Percentiles rank a stretch among this genome's conserved stretches.
phyloP scores from a whole-genome alignment of 371 early-diverging fungal species.

The Apophysomyces ossiformis region DNA sequence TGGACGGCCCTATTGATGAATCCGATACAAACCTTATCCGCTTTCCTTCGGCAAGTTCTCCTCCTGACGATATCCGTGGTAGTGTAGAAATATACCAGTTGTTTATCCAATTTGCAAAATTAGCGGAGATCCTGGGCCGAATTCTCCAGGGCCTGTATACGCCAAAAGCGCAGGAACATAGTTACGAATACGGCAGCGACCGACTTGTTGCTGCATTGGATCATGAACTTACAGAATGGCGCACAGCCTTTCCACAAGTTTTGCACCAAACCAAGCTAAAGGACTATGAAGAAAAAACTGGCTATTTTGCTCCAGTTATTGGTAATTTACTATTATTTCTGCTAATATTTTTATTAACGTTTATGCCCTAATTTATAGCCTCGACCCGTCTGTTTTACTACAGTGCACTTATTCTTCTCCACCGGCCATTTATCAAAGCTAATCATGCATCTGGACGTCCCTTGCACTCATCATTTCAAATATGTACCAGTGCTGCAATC shows the following conservation, averaged over 20 bases:
- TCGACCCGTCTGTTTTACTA: constrained; percentile 47
- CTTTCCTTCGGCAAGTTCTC: constrained; percentile 43
- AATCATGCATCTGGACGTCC: constrained; percentile 27
- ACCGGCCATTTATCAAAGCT: constrained; percentile 50
- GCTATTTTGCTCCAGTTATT: constrained; percentile 44
- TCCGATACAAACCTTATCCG: constrained; percentile 20
- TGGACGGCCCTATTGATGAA: constrained; percentile 35
- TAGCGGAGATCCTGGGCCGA: constrained; percentile 48
- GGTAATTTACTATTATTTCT: constrained; percentile 27
- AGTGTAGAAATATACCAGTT: constrained; percentile 40
- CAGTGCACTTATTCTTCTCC: constrained; percentile 43
- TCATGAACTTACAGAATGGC: constrained; percentile 52
- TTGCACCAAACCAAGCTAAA: constrained; percentile 34
- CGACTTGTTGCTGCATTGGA: constrained; percentile 43
- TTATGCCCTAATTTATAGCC: constrained; percentile 19
- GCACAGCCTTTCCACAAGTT: constrained; percentile 42
- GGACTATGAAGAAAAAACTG: constrained; percentile 43
- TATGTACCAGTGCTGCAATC: constrained; percentile 51
- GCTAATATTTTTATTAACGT: not conserved
- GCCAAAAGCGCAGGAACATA: constrained; percentile 43
- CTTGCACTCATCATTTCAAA: constrained; percentile 44
- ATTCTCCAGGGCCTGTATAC: constrained; percentile 50
- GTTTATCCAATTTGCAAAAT: constrained; percentile 47
- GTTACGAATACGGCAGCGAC: constrained; percentile 48
- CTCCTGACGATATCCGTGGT: constrained; percentile 28